Base-by-base conservation (phyloP, 208 protist species). In the Wallacemonas sp. region DNA sequence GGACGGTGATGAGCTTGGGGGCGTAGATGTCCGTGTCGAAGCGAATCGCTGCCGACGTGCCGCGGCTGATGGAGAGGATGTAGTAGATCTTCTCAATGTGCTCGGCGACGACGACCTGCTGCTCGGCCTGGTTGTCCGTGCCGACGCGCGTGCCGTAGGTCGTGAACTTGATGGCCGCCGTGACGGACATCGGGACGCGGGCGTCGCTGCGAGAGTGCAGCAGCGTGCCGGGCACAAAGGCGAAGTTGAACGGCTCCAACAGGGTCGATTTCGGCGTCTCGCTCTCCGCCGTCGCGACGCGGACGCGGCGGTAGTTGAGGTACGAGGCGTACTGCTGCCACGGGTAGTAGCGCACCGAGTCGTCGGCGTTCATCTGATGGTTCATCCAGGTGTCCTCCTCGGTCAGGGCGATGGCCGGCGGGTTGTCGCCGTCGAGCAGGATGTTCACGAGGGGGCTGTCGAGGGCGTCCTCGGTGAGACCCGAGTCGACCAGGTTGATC, bases 141-240 rank as follows among this genome's bases (percentile, higher is more conserved):
- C 33, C 64, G 23, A 38, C 36, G 16, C 61, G 69, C 25, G 38
- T 55, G 12, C 50, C 73, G 69, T 82, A 87, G 12, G 85, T 86
- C 23, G 76, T 70, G 65, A 91, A 94, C 42, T 79, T 79, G 52
- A 94, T 69, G 22, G 73, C 57, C 25, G 77, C 83, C 1, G 50
- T 61, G 33, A 95, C 54, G 54, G 66, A 44, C 70, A 95, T 82
- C 29, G 70, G 74, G 26, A 86, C 86, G 26, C 82, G 81, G 23
- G 78, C 73, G 44, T 66, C 87, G 71, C 86, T 95, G 46, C 32
- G 46, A 20, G 76, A 81, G 69, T 95, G 75, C 61, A 95, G 68
- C 65, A 95, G 74, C 4, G 89, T 63, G 29, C 90, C 90, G 23
- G 90, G 90, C 45, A 91, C 75, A 67, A 95, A 91, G 61, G 79